Conservation (phyloP, 2,329 filamentous ascomycete genomes). For the Calonectria henricotiae region DNA sequence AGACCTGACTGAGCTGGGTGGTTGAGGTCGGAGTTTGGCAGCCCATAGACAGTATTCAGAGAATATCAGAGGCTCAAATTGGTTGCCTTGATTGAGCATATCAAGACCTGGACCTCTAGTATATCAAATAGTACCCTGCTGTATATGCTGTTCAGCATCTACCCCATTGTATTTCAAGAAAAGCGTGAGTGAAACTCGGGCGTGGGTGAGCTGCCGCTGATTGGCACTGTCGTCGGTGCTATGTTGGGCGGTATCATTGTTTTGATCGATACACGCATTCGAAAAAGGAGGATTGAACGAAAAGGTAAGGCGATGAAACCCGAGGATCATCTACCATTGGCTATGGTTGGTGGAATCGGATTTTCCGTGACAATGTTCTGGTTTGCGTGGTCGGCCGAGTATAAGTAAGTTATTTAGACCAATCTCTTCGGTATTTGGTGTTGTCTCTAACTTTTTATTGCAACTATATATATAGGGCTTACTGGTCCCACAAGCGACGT, state of each 20-base stretch:
- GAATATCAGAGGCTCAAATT: too few species aligned
- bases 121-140: slow-evolving; percentile 59
- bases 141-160: slow-evolving; percentile 74
- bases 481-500: too few species aligned
- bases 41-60: too few species aligned
- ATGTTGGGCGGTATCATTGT: slow-evolving; percentile 63
- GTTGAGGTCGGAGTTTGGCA: too few species aligned
- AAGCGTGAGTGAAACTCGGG: slow-evolving; percentile 70
- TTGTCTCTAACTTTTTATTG: background rate
- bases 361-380: slow-evolving; percentile 75
- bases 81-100: too few species aligned
- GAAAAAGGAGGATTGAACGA: slow-evolving; percentile 40
- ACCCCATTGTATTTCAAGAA: slow-evolving; percentile 70
- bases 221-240: slow-evolving; percentile 68
- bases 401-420: slow-evolving; percentile 58
- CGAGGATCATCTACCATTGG: slow-evolving; percentile 73
- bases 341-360: slow-evolving; percentile 68
- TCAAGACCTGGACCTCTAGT: too few species aligned
- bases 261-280: slow-evolving; percentile 49
- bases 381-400: slow-evolving; percentile 74
- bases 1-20: too few species aligned
- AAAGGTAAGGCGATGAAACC: slow-evolving; percentile 62
- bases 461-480: too few species aligned
- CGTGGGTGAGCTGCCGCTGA: slow-evolving; percentile 67
- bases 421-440: background rate